Conservation (phyloP, 345 rosid species). For the Sapria himalayana region DNA sequence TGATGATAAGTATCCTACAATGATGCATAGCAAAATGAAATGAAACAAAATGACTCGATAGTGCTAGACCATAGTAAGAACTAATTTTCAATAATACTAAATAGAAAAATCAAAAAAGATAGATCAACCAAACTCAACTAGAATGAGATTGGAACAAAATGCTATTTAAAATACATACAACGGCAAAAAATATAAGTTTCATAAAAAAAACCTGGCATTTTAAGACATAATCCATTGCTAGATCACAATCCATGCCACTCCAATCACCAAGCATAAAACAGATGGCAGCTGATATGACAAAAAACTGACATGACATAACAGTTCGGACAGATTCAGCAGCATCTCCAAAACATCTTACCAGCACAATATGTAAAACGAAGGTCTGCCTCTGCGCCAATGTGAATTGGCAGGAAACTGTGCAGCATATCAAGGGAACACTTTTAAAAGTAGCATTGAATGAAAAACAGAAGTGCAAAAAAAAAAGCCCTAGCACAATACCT, state of each 20-base stretch:
- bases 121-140: neutral
- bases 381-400: conserved; percentile 68
- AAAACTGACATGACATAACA: conserved; percentile 10
- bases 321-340: neutral
- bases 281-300: conserved; percentile 57
- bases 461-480: conserved; percentile 1
- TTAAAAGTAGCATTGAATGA: neutral
- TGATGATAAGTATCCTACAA: no score
- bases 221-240: conserved; percentile 49
- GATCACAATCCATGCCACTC: conserved; percentile 77
- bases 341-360: conserved; percentile 27
- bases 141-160: no score
- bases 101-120: conserved; percentile 1
- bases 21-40: no score
- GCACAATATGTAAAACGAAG: conserved; percentile 85
- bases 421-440: conserved; percentile 8
- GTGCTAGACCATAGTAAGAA: no score
- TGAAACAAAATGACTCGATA: no score
- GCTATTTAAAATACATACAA: no score
- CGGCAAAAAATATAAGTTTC: no score
- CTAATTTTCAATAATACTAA: neutral
- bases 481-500: conserved; percentile 22
- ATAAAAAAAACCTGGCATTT: conserved; percentile 60
- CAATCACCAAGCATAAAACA: conserved; percentile 59
- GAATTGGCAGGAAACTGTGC: conserved; percentile 76